Evolutionary conservation across 2,329 filamentous ascomycete genomes (phyloP), one percentile per base, ranked within the genome.

Genomic region (Cryphonectria carpinicola): DNA sequence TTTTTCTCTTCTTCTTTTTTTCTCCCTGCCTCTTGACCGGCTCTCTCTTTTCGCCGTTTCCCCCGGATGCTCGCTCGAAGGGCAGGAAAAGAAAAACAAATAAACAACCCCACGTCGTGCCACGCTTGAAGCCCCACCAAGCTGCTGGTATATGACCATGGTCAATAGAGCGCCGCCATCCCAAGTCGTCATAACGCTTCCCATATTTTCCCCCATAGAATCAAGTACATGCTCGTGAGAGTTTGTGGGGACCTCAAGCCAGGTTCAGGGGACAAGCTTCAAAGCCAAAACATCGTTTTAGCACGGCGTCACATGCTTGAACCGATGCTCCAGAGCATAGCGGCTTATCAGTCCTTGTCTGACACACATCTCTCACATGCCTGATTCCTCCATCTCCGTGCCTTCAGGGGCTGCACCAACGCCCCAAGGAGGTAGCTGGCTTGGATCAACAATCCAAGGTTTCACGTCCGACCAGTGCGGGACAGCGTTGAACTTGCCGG

Each of bases 401-500:
- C 49, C 68, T 37, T 71, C 58, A 19, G 66, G 66, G 3, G 69
- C 71, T 32, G 70, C 70, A 17, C 25, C 70, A 56, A 67, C 43
- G 28, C 71, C 71, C 37, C 70, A 71, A 11, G 70, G 70, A 43
- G 72, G 72, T 49, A 83, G 75, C 19, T 80, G 80, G 43, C 80
- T 77, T 8, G 81, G 77, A 66, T 78, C 78, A 11, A 82, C 84
- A 19, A 83, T 79, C 87, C 87, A 89, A 41, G 88, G 86, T 69
- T 86, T 83, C 74, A 88, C 86, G 65, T 89, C 87, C 52, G 83
- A 84, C 82, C 86, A 90, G 61, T 86, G 83, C 10, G 88, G 88
- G 37, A 86, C 87, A 25, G 89, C 80, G 25, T 88, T 84, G 77
- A 90, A 90, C 72, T 87, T 87, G 65, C 88, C 88, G 82, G 88